Base-by-base conservation (phyloP, 2,329 filamentous ascomycete species). In the Alternaria ethzedia region DNA sequence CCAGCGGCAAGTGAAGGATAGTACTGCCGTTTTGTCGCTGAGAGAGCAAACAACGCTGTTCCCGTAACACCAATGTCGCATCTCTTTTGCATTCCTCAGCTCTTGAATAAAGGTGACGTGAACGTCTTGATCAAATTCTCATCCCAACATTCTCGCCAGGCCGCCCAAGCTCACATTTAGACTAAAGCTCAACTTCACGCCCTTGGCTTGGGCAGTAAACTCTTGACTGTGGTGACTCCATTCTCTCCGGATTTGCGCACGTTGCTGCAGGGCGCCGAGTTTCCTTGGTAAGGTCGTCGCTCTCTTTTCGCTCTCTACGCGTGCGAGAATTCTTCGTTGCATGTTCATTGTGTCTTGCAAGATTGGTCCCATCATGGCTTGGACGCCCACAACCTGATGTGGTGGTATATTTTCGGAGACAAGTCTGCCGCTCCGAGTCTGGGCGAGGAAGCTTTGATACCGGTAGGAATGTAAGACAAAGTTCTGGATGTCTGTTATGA, bases 401-500 rank as follows among this genome's bases (percentile, higher is more conserved):
- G 65, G 63, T 6, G 78, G 78, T 15, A 78, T 15, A 30, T 78
- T 77, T 3, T 73, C 72, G 15, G 59, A 62, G 1, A 71, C 45
- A 20, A 79, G 28, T 2, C 63, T 70, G 1, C 77, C 78, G 23
- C 70, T 71, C 30, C 52, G 56, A 1, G 67, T 67, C 26, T 74
- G 69, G 3, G 70, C 66, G 10, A 80, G 47, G 41, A 76, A 79
- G 32, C 69, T 66, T 15, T 75, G 63, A 43, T 73, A 80, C 11
- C 78, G 76, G 62, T 80, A 72, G 1, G 75, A 44, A 62, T 80
- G 75, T 15, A 80, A 56, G 1, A 59, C 57, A 1, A 79, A 67
- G 30, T 59, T 59, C 3, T 67, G 58, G 5, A 78, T 59, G 4
- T 75, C 67, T 1, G 66, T 56, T 10, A 79, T 72, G 3, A 66